Percentiles rank a stretch among this genome's conserved stretches.
Evolutionary conservation across 176 grass and related monocot species (phyloP).

Genomic region (Rhynchospora breviuscula): DNA sequence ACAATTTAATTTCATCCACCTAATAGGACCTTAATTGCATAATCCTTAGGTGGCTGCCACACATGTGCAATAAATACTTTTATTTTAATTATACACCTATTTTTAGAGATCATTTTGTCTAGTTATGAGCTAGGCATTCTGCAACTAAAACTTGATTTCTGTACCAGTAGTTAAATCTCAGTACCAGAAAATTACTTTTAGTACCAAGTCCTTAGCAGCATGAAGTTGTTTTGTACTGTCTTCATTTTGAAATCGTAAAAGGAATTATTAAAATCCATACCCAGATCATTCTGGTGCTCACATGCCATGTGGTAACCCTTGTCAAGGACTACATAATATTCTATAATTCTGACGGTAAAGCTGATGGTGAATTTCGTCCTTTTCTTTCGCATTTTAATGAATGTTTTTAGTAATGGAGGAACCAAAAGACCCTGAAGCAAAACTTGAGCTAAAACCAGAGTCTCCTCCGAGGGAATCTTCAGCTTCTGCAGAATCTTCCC

Average conservation of each 20-base stretch:
- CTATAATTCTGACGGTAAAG: neutral
- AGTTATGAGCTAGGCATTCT: neutral
- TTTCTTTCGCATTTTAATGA: neutral
- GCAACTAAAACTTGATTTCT: neutral
- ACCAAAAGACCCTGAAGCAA: conserved; percentile 18
- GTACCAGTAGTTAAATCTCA: neutral
- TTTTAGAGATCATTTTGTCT: neutral
- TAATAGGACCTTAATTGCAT: conserved; percentile 2
- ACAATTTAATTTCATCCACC: conserved; percentile 7
- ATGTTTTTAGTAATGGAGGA: conserved; percentile 35
- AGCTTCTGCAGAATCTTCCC: conserved; percentile 32
- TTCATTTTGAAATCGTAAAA: neutral
- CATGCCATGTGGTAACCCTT: neutral
- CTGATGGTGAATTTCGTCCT: neutral
- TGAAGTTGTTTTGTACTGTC: neutral
- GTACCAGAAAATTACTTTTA: neutral
- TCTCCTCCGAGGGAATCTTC: conserved; percentile 12
- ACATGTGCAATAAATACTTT: neutral
- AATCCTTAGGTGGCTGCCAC: conserved; percentile 8
- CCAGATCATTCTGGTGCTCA: neutral
- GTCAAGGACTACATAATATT: neutral
- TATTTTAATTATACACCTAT: conserved; percentile 11
- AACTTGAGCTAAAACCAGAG: neutral
- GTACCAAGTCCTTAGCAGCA: neutral
- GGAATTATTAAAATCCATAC: neutral